Conservation (phyloP, 1,139 yeast species). For the Candida sanyaensis region DNA sequence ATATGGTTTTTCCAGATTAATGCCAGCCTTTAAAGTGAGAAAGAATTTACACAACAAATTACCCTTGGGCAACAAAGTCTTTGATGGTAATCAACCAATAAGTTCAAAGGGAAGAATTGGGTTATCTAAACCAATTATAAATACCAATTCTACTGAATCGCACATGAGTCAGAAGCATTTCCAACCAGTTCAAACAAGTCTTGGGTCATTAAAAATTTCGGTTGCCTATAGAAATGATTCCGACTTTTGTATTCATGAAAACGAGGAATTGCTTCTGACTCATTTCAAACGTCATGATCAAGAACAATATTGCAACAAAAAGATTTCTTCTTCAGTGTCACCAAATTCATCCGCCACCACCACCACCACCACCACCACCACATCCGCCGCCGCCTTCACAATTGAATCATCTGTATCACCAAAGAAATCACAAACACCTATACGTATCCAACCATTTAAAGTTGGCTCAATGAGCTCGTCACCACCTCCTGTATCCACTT, state of each 20-base stretch:
- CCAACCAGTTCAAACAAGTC: slow-evolving; percentile 69
- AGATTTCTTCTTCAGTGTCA: slow-evolving; percentile 24
- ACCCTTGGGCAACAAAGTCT: slow-evolving; percentile 55
- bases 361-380: slow-evolving; percentile 13
- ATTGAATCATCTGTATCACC: slow-evolving; percentile 9
- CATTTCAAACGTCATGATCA: slow-evolving; percentile 40
- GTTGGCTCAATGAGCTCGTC: slow-evolving; percentile 61
- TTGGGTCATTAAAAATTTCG: slow-evolving; percentile 72
- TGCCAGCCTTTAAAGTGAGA: slow-evolving; percentile 70
- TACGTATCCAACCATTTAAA: slow-evolving; percentile 57
- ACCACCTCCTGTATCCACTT: slow-evolving; percentile 35
- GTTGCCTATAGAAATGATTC: slow-evolving; percentile 78
- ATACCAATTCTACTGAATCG: slow-evolving; percentile 36
- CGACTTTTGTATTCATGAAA: slow-evolving; percentile 66
- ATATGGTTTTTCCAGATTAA: slow-evolving; percentile 62
- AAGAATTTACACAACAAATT: slow-evolving; percentile 34
- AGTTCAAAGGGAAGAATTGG: slow-evolving; percentile 85
- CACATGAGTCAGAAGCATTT: slow-evolving; percentile 65
- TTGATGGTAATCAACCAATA: slow-evolving; percentile 79
- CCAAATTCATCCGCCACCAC: slow-evolving; percentile 25
- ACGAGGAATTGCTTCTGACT: slow-evolving; percentile 61
- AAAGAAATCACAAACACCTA: slow-evolving; percentile 21
- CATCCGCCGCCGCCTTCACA: slow-evolving; percentile 11
- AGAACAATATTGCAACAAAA: slow-evolving; percentile 3
- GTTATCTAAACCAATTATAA: slow-evolving; percentile 64